Evolutionary conservation across 2,329 filamentous ascomycete species (phyloP), one percentile per base, ranked within the genome.

Genomic region (Aspergillus alliaceus): DNA sequence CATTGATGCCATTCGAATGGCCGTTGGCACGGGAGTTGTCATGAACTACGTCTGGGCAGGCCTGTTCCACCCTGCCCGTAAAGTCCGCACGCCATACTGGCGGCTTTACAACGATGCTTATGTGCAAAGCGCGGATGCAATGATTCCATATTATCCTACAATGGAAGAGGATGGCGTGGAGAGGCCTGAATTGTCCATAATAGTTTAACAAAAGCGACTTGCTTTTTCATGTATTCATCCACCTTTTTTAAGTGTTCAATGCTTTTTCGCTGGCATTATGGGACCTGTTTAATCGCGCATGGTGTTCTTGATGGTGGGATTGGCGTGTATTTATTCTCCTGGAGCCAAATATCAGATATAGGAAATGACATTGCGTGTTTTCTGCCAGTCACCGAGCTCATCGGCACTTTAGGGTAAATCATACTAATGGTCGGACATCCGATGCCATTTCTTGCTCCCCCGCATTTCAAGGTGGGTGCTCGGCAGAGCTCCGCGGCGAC

Each of bases 31-130:
- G 0, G 95, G 95, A 2, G 80, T 96, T 22, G 91, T 97, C 34
- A 89, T 99, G 84, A 99, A 99, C 79, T 99, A 99, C 74, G 89
- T 98, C 59, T 98, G 93, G 93, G 93, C 95, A 0, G 95, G 95
- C 18, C 81, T 99, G 18, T 99, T 99, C 82, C 96, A 99, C 72
- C 93, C 95, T 0, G 95, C 95, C 3, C 85, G 95, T 61, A 98
- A 98, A 79, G 95, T 99, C 53, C 85, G 95, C 59, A 88, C 86
- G 62, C 95, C 96, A 20, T 99, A 98, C 79, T 99, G 95, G 93
- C 84, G 95, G 57, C 80, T 99, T 42, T 97, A 97, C 79, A 99
- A 99, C 69, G 92, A 97, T 74, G 91, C 93, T 3, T 99, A 99
- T 72, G 93, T 98, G 48, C 91, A 96, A 71, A 87, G 85, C 31